Evolutionary conservation across 2,329 filamentous ascomycete genomes (phyloP), one percentile per base, ranked within the genome.

Genomic region (Sclerotinia sclerotiorum): DNA sequence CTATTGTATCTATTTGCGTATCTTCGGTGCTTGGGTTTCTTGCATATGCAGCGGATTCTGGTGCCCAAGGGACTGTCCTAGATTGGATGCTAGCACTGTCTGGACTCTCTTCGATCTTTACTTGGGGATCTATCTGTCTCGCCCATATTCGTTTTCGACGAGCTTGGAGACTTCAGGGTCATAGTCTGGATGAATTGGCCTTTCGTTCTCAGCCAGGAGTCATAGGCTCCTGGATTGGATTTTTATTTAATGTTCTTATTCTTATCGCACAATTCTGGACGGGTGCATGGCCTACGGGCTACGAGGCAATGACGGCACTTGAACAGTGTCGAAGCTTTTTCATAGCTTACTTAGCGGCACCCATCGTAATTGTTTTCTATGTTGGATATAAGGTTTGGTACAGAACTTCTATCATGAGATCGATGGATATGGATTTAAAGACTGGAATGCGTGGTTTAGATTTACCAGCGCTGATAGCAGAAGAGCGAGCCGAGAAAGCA

Each of bases 261-360:
- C 84, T 97, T 39, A 77, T 90, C 57, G 92, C 91, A 1, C 93
- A 97, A 78, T 94, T 97, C 81, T 97, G 93, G 91, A 89, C 91
- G 62, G 92, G 91, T 39, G 88, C 91, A 5, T 93, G 88, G 77
- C 93, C 94, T 5, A 84, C 94, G 60, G 85, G 82, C 32, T 89
- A 85, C 75, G 74, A 76, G 5, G 66, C 79, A 0, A 81, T 82
- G 78, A 81, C 81, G 0, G 71, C 81, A 5, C 55, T 74, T 1
- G 78, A 82, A 10, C 81, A 88, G 52, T 85, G 86, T 0, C 78
- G 86, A 71, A 87, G 83, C 72, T 96, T 94, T 80, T 97, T 97
- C 79, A 80, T 89, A 69, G 84, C 86, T 70, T 93, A 90, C 78
- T 83, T 92, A 71, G 89, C 89, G 5, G 87, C 87, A 1, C 90